Base-by-base conservation (phyloP, 257 asterid species). In the Coffea canephora region DNA sequence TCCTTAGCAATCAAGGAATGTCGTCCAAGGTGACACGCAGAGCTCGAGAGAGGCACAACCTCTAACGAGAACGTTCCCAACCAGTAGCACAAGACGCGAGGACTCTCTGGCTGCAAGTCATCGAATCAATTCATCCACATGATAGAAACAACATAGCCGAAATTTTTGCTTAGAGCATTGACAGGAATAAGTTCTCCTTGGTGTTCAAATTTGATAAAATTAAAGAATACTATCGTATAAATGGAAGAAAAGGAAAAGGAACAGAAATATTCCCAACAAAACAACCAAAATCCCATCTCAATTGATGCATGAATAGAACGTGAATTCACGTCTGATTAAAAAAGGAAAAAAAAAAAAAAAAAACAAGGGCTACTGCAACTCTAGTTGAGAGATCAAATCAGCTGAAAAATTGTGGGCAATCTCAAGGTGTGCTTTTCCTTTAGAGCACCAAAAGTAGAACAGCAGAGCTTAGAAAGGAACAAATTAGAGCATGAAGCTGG, bases 1-100 rank as follows among this genome's bases (percentile, higher is more conserved):
- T 81, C 77, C 59, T 25, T 23, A 66, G 36, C 69, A 59, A 43
- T 23, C 43, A 64, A n/a, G 62, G 82, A 71, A 77, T 77, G 46
- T 76, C 64, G 66, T 73, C 78, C 66, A 45, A 69, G 57, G n/a
- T 69, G 77, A 59, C 84, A 9, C 13, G 43, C 65, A 6, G 23
- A 27, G 67, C 69, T 16, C 25, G 77, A 21, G 66, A 65, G 49
- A 19, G 74, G 27, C 73, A 46, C 6, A 50, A 52, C 12, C 73
- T 77, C 41, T 34, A 31, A 41, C 4, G 36, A 16, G 57, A 52
- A 55, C 50, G 71, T 70, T 41, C 70, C 59, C 15, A 34, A 34
- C 54, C 81, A 55, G 41, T 65, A 59, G 6, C 25, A 57, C 71
- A 43, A 1, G 59, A 49, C 57, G 41, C 52, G 79, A 75, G 43